Evolutionary conservation across 2,329 filamentous ascomycete genomes (phyloP).

Genomic region (Penicillium crustosum): DNA sequence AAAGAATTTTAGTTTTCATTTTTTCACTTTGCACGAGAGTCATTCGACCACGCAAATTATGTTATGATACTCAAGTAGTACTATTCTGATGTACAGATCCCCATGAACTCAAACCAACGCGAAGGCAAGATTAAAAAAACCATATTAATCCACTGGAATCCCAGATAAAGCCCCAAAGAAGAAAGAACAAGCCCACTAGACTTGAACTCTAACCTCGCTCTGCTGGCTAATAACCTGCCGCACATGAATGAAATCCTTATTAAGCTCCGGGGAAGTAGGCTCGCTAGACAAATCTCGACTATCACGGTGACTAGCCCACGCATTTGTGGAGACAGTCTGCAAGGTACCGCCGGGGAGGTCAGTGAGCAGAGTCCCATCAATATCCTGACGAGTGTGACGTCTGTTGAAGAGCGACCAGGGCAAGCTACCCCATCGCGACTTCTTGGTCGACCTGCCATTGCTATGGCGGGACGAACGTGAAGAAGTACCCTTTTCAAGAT

Average conservation of each 20-base stretch:
- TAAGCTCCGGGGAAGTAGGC: conserved; percentile 4
- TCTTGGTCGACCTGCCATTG: neutral
- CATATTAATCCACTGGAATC: neutral
- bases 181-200: neutral
- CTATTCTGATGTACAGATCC: neutral
- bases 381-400: conserved; percentile 4
- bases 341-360: conserved; percentile 19
- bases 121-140: neutral
- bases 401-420: conserved; percentile 17
- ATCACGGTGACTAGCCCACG: conserved; percentile 32
- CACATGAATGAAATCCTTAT: conserved; percentile 31
- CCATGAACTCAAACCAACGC: neutral
- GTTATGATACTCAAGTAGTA: neutral
- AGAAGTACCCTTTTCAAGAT: conserved; percentile 26
- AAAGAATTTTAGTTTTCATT: neutral
- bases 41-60: neutral
- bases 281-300: conserved; percentile 24
- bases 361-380: conserved; percentile 14
- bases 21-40: neutral
- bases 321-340: conserved; percentile 32
- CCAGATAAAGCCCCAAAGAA: neutral
- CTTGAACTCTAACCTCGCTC: conserved; percentile 29
- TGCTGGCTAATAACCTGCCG: conserved; percentile 38
- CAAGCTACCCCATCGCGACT: conserved; percentile 12
- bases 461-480: neutral